A percentile compares a stretch with the other conserved stretches of the same genome.
Conservation (phyloP, 768 basidiomycete species). For the Rhizopogon vesiculosus region DNA sequence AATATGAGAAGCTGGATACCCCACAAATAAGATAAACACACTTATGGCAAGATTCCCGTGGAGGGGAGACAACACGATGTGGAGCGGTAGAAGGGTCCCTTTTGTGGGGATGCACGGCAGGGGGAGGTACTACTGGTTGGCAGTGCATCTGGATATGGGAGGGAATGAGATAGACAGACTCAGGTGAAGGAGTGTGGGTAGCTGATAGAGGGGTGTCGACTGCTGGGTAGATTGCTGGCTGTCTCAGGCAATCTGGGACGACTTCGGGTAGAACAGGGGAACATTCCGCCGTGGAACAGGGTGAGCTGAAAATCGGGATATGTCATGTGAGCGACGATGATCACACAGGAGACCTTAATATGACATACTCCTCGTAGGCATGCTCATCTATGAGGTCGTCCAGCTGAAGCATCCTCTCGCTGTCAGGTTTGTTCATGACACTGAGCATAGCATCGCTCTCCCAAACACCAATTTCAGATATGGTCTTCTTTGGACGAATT, state of each 20-base stretch:
- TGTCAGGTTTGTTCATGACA: constrained; percentile 41
- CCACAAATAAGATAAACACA: constrained; percentile 30
- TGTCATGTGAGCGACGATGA: constrained; percentile 4
- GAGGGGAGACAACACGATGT: constrained; percentile 62
- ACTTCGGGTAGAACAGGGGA: constrained; percentile 7
- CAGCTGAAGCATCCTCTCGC: constrained; percentile 55
- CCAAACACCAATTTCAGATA: constrained; percentile 38
- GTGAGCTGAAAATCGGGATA: constrained; percentile 11
- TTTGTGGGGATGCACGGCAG: constrained; percentile 53
- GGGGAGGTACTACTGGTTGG: constrained; percentile 68
- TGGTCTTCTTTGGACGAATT: constrained; percentile 36
- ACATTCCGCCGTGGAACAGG: constrained; percentile 16
- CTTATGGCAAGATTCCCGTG: constrained; percentile 76
- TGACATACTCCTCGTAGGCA: constrained; percentile 69
- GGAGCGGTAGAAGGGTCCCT: constrained; percentile 43
- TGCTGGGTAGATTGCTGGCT: constrained; percentile 24
- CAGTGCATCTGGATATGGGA: constrained; percentile 36
- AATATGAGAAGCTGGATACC: constrained; percentile 12
- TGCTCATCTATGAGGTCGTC: constrained; percentile 73
- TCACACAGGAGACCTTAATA: constrained; percentile 5
- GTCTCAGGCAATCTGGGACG: constrained; percentile 29
- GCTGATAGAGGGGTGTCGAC: constrained; percentile 27
- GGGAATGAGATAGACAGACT: constrained; percentile 28
- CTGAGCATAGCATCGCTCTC: constrained; percentile 35
- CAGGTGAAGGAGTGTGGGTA: constrained; percentile 20